phyloP scores from a whole-genome alignment of 1,139 yeast genomes.

The Suhomyces ambrosiae region DNA sequence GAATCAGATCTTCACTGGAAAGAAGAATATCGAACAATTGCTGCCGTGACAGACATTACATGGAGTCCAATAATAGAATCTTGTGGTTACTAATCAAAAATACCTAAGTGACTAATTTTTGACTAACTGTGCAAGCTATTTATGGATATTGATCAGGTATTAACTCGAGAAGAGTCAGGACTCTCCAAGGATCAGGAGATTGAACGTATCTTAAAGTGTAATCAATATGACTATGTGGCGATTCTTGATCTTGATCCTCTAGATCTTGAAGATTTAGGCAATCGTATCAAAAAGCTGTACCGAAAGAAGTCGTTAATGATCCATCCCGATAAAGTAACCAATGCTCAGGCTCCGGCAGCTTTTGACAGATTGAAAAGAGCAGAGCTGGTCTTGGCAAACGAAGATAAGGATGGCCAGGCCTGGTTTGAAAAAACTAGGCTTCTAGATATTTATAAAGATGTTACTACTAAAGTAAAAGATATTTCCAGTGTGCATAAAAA shows the following conservation, averaged over 20 bases:
- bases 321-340: slow-evolving; percentile 68
- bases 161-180: slow-evolving; percentile 38
- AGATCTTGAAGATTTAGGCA: slow-evolving; percentile 31
- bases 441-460: slow-evolving; percentile 41
- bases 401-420: slow-evolving; percentile 6
- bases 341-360: slow-evolving; percentile 61
- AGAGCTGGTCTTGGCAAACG: slow-evolving; percentile 24
- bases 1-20: too few species aligned
- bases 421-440: slow-evolving; percentile 39
- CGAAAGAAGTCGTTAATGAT: slow-evolving; percentile 62
- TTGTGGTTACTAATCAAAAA: too few species aligned
- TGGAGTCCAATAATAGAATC: too few species aligned
- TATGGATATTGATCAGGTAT: slow-evolving; percentile 28
- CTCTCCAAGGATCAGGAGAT: slow-evolving; percentile 57
- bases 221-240: slow-evolving; percentile 56
- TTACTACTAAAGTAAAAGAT: slow-evolving; percentile 25
- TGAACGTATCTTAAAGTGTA: slow-evolving; percentile 50
- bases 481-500: slow-evolving; percentile 38
- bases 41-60: too few species aligned
- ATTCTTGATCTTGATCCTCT: slow-evolving; percentile 55
- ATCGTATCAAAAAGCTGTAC: slow-evolving; percentile 46
- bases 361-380: slow-evolving; percentile 55
- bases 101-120: too few species aligned
- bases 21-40: too few species aligned
- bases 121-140: not conserved